Conservation (phyloP, 108 stramenopile species). For the Cyclotella choctawhatcheeana region DNA sequence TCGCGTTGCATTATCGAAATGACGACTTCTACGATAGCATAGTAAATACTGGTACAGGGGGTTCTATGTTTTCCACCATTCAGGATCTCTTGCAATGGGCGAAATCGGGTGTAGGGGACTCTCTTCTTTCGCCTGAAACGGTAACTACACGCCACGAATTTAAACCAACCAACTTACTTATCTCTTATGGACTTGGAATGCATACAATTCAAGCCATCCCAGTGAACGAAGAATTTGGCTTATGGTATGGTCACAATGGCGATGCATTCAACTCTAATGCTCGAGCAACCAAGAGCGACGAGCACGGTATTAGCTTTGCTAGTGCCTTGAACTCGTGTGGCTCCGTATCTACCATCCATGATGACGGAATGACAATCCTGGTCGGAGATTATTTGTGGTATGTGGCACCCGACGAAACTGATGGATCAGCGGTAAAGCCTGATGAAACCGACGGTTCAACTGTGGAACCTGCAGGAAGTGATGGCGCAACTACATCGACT, state of each 20-base stretch:
- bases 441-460: no score
- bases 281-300: conserved; percentile 1
- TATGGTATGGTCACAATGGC: conserved; percentile 7
- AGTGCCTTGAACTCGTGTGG: background rate
- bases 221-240: background rate
- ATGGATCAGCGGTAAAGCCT: no score
- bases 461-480: no score
- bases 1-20: background rate
- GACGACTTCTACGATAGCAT: background rate
- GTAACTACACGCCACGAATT: background rate
- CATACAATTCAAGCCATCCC: background rate
- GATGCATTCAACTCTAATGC: conserved; percentile 3
- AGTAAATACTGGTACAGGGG: background rate
- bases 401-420: no score
- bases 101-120: background rate
- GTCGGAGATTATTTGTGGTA: no score
- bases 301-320: background rate
- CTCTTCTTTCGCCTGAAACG: background rate
- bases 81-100: conserved; percentile 2
- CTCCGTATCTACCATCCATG: no score
- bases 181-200: background rate
- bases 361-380: background rate
- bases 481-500: no score
- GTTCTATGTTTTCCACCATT: background rate
- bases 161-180: background rate